These are phyloP conservation scores for Pseudodiploospora longispora DNA, from an alignment of 2,329 filamentous ascomycete genomes.

Conservation along the genomic window DNA sequence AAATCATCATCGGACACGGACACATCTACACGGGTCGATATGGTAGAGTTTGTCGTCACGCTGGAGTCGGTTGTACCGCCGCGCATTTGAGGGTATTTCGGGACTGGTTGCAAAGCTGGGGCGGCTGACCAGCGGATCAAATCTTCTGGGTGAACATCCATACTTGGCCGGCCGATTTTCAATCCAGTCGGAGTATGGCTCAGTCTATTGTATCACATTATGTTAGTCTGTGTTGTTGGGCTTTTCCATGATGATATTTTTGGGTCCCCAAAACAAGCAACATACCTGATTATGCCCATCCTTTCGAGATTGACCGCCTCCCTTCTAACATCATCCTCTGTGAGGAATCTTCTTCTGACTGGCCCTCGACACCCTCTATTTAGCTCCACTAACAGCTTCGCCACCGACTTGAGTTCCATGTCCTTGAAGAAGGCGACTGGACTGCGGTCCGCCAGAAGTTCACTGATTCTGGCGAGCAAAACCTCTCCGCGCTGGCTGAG, in stretches of 20 bases:
- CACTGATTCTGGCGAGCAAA: slow-evolving; percentile 15
- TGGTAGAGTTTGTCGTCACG: neutral
- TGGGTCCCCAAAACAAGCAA: neutral
- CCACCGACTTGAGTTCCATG: slow-evolving; percentile 9
- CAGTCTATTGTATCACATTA: no score
- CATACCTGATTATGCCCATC: slow-evolving; percentile 11
- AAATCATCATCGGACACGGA: slow-evolving; percentile 3
- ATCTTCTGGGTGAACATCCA: slow-evolving; percentile 8
- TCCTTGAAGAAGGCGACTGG: slow-evolving; percentile 12
- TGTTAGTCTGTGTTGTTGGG: neutral
- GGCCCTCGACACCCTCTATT: slow-evolving; percentile 14
- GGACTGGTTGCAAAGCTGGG: no score
- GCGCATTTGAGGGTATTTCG: no score
- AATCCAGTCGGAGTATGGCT: neutral
- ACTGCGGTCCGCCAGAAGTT: slow-evolving; percentile 15
- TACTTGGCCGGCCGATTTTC: slow-evolving; percentile 5
- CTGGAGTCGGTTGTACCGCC: neutral
- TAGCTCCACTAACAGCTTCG: slow-evolving; percentile 15
- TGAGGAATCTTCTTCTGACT: slow-evolving; percentile 16
- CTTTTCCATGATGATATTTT: neutral
- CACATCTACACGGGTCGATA: neutral
- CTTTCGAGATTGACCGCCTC: slow-evolving; percentile 5
- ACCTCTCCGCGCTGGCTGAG: slow-evolving; percentile 9
- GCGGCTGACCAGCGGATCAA: slow-evolving; percentile 2
- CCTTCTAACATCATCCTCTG: slow-evolving; percentile 10